These are phyloP conservation scores for Wickerhamomyces bisporus DNA, from an alignment of 805 yeast species.

Conservation along the genomic window DNA sequence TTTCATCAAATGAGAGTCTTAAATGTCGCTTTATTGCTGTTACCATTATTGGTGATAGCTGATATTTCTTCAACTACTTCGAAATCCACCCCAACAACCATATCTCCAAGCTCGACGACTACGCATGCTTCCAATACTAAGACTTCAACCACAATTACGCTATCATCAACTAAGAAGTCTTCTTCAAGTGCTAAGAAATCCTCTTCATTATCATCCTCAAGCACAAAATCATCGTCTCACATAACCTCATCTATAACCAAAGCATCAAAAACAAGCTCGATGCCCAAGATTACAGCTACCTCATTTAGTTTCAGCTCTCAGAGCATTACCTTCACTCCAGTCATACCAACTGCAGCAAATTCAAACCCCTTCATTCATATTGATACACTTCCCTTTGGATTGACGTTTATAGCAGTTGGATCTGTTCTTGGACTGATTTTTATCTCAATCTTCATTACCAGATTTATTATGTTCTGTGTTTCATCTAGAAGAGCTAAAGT, in stretches of 20 bases:
- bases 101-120: slow-evolving; percentile 2
- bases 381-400: slow-evolving; percentile 52
- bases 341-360: slow-evolving; percentile 16
- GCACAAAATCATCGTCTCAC: neutral
- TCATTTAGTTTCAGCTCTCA: slow-evolving; percentile 7
- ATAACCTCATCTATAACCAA: neutral
- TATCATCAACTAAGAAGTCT: neutral
- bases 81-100: neutral
- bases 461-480: slow-evolving; percentile 20
- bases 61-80: neutral
- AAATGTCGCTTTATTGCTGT: neutral
- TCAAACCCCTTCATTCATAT: slow-evolving; percentile 52
- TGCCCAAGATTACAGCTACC: slow-evolving; percentile 18
- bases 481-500: slow-evolving; percentile 26
- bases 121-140: slow-evolving; percentile 1
- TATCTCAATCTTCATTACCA: slow-evolving; percentile 19
- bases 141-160: slow-evolving; percentile 1
- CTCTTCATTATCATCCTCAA: slow-evolving; percentile 1
- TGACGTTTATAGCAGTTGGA: slow-evolving; percentile 77
- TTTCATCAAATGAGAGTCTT: neutral
- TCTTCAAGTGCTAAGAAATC: slow-evolving; percentile 1
- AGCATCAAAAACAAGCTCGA: slow-evolving; percentile 6
- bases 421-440: slow-evolving; percentile 49
- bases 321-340: slow-evolving; percentile 20
- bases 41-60: neutral